Percentiles rank a stretch among this genome's conserved stretches.
Conservation (phyloP, 192 early-diverging fungal species). For the Podila clonocystis region DNA sequence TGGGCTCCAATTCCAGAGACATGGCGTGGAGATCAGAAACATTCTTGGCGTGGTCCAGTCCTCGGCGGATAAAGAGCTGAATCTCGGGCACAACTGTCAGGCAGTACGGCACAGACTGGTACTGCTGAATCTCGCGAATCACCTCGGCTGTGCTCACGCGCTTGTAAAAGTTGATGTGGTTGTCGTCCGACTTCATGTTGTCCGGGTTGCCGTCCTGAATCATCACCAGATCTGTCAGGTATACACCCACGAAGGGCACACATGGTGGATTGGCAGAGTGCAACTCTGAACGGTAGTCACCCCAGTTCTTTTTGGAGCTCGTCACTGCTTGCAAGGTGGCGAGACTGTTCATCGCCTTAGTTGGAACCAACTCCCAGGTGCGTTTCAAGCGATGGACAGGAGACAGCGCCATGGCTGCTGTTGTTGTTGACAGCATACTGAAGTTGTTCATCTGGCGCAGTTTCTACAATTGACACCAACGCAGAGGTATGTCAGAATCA, state of each 20-base stretch:
- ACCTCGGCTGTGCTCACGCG: slow-evolving; percentile 90
- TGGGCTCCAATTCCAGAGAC: slow-evolving; percentile 86
- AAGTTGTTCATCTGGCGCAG: slow-evolving; percentile 94
- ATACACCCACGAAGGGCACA: slow-evolving; percentile 85
- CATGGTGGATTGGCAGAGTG: slow-evolving; percentile 86
- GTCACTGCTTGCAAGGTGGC: slow-evolving; percentile 80
- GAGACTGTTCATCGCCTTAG: slow-evolving; percentile 64
- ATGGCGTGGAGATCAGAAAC: slow-evolving; percentile 82
- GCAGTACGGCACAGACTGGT: slow-evolving; percentile 87
- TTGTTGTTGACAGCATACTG: slow-evolving; percentile 90
- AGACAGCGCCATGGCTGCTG: slow-evolving; percentile 89
- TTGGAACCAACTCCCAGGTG: slow-evolving; percentile 85
- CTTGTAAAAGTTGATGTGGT: slow-evolving; percentile 95
- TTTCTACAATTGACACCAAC: slow-evolving; percentile 46
- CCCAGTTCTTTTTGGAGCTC: slow-evolving; percentile 86
- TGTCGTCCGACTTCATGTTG: slow-evolving; percentile 59
- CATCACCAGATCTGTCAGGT: slow-evolving; percentile 93
- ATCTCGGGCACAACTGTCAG: slow-evolving; percentile 86
- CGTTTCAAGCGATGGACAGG: slow-evolving; percentile 89
- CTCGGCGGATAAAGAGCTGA: slow-evolving; percentile 78
- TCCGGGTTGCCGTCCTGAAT: slow-evolving; percentile 94
- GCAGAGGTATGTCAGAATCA: not conserved
- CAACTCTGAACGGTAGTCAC: slow-evolving; percentile 83
- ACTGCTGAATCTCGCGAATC: slow-evolving; percentile 93
- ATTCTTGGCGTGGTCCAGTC: slow-evolving; percentile 74